phyloP scores from a whole-genome alignment of 2,329 filamentous ascomycete species.

The Hortaea werneckii region DNA sequence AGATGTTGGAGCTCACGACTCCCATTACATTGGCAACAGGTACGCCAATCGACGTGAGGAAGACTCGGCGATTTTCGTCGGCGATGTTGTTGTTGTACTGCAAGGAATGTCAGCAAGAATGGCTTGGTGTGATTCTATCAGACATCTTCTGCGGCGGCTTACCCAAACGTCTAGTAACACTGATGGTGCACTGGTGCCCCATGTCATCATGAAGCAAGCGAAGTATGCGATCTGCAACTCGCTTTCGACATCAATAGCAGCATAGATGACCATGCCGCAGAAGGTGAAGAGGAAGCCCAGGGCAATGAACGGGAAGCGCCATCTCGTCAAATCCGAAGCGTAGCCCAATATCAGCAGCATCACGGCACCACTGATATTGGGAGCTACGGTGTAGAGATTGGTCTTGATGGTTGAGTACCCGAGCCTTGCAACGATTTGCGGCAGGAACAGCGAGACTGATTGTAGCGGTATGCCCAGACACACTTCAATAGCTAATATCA shows the following conservation, averaged over 20 bases:
- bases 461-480: constrained; percentile 51
- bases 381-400: constrained; percentile 65
- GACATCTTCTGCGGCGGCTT: not conserved
- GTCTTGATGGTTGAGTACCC: constrained; percentile 52
- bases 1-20: constrained; percentile 58
- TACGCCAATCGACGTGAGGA: constrained; percentile 61
- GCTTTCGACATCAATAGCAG: constrained; percentile 52
- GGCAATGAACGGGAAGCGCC: constrained; percentile 64
- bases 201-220: constrained; percentile 70
- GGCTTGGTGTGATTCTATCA: not conserved
- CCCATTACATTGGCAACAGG: constrained; percentile 71
- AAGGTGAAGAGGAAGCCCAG: constrained; percentile 66
- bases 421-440: constrained; percentile 46
- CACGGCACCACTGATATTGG: constrained; percentile 63
- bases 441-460: constrained; percentile 47
- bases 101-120: not conserved
- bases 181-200: constrained; percentile 63
- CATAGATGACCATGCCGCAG: constrained; percentile 69
- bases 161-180: constrained; percentile 54
- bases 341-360: constrained; percentile 67
- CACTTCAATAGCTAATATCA: constrained; percentile 47
- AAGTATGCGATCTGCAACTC: constrained; percentile 62
- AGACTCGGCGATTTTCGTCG: constrained; percentile 61
- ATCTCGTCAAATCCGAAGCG: constrained; percentile 53
- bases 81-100: constrained; percentile 75